Evolutionary conservation across 73 alveolate species (phyloP).

Genomic region (Paramecium primaurelia): DNA sequence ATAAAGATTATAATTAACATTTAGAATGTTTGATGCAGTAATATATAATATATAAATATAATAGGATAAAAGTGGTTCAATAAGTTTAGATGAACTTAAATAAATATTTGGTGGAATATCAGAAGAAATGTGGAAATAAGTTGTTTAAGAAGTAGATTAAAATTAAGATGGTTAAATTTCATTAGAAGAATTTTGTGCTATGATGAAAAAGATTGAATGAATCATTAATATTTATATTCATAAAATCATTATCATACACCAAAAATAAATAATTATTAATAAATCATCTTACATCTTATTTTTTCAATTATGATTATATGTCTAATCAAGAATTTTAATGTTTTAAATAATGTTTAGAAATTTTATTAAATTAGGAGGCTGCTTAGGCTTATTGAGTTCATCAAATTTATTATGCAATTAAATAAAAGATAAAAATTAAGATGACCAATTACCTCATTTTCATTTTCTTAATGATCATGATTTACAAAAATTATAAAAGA

Average conservation of each 20-base stretch:
- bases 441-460: not conserved
- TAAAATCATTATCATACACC: not conserved
- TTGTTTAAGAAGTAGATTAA: slow-evolving; percentile 75
- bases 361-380: not conserved
- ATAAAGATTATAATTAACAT: slow-evolving; percentile 61
- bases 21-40: slow-evolving; percentile 60
- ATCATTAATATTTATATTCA: not conserved
- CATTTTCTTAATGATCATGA: slow-evolving; percentile 9
- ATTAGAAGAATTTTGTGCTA: slow-evolving; percentile 68
- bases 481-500: slow-evolving; percentile 11
- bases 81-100: slow-evolving; percentile 66
- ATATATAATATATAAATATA: not conserved
- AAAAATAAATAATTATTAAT: not conserved
- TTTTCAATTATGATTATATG: not conserved
- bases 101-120: slow-evolving; percentile 65
- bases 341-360: not conserved
- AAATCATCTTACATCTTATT: not conserved
- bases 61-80: slow-evolving; percentile 73
- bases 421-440: not conserved
- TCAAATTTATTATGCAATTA: not conserved
- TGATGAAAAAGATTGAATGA: slow-evolving; percentile 64
- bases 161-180: slow-evolving; percentile 77
- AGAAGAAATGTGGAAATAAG: slow-evolving; percentile 70
- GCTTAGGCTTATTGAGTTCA: not conserved
- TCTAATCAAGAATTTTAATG: not conserved